Percentiles rank a stretch among this genome's conserved stretches.
These are phyloP conservation scores for Didymella glomerata DNA, from an alignment of 2,329 filamentous ascomycete species.

Conservation along the genomic window DNA sequence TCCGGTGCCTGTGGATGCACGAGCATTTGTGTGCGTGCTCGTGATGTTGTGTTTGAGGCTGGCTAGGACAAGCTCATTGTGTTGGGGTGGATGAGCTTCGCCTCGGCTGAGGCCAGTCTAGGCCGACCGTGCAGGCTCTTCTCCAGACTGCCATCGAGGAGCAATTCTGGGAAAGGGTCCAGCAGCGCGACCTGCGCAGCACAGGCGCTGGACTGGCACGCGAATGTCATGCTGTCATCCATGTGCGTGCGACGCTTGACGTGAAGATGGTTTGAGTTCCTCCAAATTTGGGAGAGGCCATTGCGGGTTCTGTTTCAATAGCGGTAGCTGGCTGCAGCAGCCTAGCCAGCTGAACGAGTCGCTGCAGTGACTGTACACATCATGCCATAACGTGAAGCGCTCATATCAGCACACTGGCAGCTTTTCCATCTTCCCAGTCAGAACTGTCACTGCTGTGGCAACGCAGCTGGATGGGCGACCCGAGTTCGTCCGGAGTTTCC, in stretches of 20 bases:
- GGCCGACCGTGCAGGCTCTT: slow-evolving; percentile 15
- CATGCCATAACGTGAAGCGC: background rate
- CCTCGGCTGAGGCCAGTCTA: slow-evolving; percentile 3
- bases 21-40: background rate
- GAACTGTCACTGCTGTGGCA: background rate
- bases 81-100: slow-evolving; percentile 17
- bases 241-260: slow-evolving; percentile 9
- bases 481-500: slow-evolving; percentile 9
- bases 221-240: slow-evolving; percentile 14
- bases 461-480: background rate
- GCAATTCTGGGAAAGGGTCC: background rate
- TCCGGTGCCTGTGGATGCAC: background rate
- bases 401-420: background rate
- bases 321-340: background rate
- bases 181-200: background rate
- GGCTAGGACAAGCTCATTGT: slow-evolving; percentile 13
- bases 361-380: background rate
- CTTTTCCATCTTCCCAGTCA: background rate
- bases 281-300: background rate
- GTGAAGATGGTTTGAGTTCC: background rate
- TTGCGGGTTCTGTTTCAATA: slow-evolving; percentile 9
- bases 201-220: background rate
- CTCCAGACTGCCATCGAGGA: background rate
- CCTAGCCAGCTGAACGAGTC: background rate
- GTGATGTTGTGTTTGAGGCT: slow-evolving; percentile 3